Evolutionary conservation across 2,329 filamentous ascomycete species (phyloP), one percentile per base, ranked within the genome.

Genomic region (Exophiala viscosa): DNA sequence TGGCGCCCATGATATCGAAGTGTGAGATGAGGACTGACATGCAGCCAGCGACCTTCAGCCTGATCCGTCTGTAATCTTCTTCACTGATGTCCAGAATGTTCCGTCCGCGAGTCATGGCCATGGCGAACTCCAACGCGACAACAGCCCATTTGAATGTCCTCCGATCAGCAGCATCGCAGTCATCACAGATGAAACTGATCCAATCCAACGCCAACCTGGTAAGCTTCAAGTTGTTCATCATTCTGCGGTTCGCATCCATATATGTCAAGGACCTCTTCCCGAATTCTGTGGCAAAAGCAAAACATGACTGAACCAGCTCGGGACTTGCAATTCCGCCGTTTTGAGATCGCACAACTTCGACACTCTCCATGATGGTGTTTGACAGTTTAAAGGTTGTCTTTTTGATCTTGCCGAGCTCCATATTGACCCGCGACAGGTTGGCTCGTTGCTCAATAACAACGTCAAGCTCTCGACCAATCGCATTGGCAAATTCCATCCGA

Each of bases 121-220:
- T 97, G 48, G 91, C 89, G 67, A 97, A 96, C 67, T 99, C 93
- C 10, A 99, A 80, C 8, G 93, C 93, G 46, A 91, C 82, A 31
- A 99, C 95, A 6, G 93, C 90, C 93, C 93, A 99, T 60, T 91
- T 86, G 73, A 99, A 99, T 0, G 93, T 96, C 72, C 92, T 95
- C 62, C 92, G 83, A 69, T 99, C 93, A 3, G 90, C 90, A 8
- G 93, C 88, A 62, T 95, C 82, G 70, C 93, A 99, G 69, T 99
- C 93, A 65, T 97, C 92, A 66, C 91, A 96, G 61, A 99, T 93
- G 70, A 99, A 99, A 66, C 88, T 91, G 13, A 99, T 88, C 93
- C 93, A 99, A 68, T 99, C 92, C 9, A 99, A 77, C 3, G 91
- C 90, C 48, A 99, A 78, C 66, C 95, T 89, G 10, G 92, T 95